phyloP scores from a whole-genome alignment of 768 basidiomycete species.

The Dacryopinax spathularia region DNA sequence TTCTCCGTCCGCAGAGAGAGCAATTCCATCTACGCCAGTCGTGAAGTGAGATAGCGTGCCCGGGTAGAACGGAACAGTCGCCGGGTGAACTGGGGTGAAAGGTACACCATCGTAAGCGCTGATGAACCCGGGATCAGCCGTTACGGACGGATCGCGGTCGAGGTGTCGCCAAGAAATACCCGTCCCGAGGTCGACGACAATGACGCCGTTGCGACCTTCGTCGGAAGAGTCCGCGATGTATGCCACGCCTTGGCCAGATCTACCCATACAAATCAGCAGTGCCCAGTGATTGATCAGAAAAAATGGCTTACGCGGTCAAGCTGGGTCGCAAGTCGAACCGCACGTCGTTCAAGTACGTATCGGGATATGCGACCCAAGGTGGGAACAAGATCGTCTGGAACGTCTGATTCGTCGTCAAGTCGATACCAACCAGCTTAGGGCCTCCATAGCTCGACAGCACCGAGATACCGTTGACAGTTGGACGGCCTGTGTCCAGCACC shows the following conservation, averaged over 20 bases:
- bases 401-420: conserved; percentile 10
- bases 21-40: neutral
- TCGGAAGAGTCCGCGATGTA: conserved; percentile 2
- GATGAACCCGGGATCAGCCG: neutral
- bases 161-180: neutral
- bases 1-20: conserved; percentile 1
- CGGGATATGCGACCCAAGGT: conserved; percentile 12
- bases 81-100: neutral
- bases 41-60: neutral
- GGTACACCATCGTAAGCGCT: neutral
- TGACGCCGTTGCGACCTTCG: conserved; percentile 1
- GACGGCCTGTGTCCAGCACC: conserved; percentile 18
- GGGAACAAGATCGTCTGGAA: conserved; percentile 14
- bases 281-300: neutral
- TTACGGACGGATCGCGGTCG: neutral
- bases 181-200: conserved; percentile 3
- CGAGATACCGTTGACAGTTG: conserved; percentile 13
- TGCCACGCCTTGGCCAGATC: neutral
- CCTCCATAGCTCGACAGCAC: conserved; percentile 11
- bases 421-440: conserved; percentile 16
- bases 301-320: conserved; percentile 6
- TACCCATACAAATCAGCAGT: neutral
- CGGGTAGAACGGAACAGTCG: neutral
- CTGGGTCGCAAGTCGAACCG: conserved; percentile 16
- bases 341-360: conserved; percentile 17